These are phyloP conservation scores for Penicillium sp. DNA, from an alignment of 2,329 filamentous ascomycete genomes.

Conservation along the genomic window DNA sequence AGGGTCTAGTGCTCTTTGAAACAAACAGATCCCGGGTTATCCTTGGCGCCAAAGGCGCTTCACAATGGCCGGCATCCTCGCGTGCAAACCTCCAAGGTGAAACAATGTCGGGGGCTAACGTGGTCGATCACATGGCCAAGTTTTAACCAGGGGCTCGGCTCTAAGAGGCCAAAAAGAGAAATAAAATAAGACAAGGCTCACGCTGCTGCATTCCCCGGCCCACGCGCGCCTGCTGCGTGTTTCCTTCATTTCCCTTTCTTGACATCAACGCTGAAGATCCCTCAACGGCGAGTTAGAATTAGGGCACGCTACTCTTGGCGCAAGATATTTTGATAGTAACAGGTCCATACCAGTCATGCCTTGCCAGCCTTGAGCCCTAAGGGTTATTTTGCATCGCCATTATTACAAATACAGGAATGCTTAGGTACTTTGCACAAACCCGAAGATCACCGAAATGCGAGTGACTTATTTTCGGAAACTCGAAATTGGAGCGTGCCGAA, in stretches of 20 bases:
- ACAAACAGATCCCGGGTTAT: not conserved
- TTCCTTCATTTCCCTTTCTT: conserved; percentile 9
- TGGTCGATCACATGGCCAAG: conserved; percentile 25
- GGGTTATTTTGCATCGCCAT: conserved; percentile 12
- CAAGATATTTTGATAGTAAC: not conserved
- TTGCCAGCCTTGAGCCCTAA: conserved; percentile 4
- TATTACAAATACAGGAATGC: conserved; percentile 13
- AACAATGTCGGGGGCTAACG: conserved; percentile 24
- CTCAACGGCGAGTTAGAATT: not conserved
- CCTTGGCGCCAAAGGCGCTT: conserved; percentile 17
- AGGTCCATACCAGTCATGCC: conserved; percentile 19
- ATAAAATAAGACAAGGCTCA: not conserved
- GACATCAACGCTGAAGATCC: conserved; percentile 5
- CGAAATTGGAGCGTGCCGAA: conserved; percentile 2
- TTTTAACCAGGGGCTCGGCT: conserved; percentile 5
- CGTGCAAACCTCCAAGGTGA: conserved; percentile 15
- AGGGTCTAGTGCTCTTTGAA: conserved; percentile 8
- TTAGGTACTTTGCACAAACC: not conserved
- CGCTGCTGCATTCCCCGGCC: conserved; percentile 11
- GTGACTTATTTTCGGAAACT: conserved; percentile 13
- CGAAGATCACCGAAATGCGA: conserved; percentile 8
- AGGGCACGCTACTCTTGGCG: not conserved
- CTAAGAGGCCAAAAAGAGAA: not conserved
- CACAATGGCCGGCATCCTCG: conserved; percentile 15
- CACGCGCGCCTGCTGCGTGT: conserved; percentile 13